phyloP scores from a whole-genome alignment of 1,284 basidiomycete genomes.

The Limonomyces culmigenus region DNA sequence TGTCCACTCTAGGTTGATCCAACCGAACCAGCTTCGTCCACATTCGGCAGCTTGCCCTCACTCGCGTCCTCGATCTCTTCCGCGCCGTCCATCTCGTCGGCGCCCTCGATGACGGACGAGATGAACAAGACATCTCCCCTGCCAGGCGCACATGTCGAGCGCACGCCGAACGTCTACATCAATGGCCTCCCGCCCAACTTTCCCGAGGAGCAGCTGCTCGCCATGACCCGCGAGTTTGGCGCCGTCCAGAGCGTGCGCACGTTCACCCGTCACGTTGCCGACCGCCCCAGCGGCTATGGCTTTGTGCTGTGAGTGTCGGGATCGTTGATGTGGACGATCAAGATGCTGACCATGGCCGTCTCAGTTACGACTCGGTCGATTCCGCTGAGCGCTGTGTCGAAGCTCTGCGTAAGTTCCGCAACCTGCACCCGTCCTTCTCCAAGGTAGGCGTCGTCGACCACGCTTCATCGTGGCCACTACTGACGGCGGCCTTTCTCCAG shows the following conservation, averaged over 20 bases:
- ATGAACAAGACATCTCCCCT: too few species aligned
- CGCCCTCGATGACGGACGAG: not conserved
- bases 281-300: constrained; percentile 50
- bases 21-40: not conserved
- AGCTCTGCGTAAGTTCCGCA: constrained; percentile 43
- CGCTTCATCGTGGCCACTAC: not conserved
- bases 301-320: constrained; percentile 49
- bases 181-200: constrained; percentile 30
- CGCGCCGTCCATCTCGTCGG: not conserved
- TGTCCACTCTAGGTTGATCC: too few species aligned
- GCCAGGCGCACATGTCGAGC: too few species aligned
- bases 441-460: constrained; percentile 17
- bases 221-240: constrained; percentile 21
- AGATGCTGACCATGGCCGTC: constrained; percentile 2
- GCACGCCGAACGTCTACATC: constrained; percentile 30
- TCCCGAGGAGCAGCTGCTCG: constrained; percentile 24
- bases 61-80: not conserved
- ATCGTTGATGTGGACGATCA: constrained; percentile 1
- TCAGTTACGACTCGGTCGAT: constrained; percentile 43
- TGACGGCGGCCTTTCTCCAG: constrained; percentile 16
- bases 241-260: constrained; percentile 23
- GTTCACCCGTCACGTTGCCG: constrained; percentile 24
- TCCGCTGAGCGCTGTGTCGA: constrained; percentile 55
- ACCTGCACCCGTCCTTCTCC: constrained; percentile 62
- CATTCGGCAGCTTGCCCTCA: not conserved